These are phyloP conservation scores for Alternaria hordeiaustralica DNA, from an alignment of 2,329 filamentous ascomycete species.

Conservation along the genomic window DNA sequence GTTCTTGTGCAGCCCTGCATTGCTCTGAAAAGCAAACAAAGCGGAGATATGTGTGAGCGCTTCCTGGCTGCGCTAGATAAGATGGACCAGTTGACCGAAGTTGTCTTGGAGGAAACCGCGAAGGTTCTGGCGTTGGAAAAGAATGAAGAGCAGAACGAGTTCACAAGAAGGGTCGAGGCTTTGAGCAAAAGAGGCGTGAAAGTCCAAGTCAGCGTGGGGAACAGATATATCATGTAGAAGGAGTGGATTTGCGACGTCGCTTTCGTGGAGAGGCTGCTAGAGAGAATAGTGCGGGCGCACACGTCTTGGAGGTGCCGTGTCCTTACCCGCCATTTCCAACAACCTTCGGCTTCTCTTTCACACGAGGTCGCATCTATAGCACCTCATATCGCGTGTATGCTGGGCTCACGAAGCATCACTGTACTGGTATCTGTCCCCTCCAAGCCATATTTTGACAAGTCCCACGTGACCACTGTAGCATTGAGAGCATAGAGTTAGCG, in stretches of 20 bases:
- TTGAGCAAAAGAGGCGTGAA: slow-evolving; percentile 1
- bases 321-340: neutral
- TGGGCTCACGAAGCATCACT: slow-evolving; percentile 38
- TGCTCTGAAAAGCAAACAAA: neutral
- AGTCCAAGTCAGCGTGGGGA: neutral
- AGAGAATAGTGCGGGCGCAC: neutral
- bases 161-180: slow-evolving; percentile 5
- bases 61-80: slow-evolving; percentile 4
- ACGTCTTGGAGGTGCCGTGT: neutral
- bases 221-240: neutral
- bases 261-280: neutral
- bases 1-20: neutral
- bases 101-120: neutral
- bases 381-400: neutral
- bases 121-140: neutral
- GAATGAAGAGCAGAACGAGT: neutral
- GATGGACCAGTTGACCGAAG: neutral
- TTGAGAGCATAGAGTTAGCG: neutral
- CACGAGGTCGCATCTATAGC: neutral
- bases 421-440: slow-evolving; percentile 37
- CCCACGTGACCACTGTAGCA: slow-evolving; percentile 24
- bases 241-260: neutral
- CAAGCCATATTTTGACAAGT: slow-evolving; percentile 37
- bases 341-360: neutral
- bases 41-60: neutral